Conservation (phyloP, 2,329 filamentous ascomycete genomes). For the Didymella arachidicola region DNA sequence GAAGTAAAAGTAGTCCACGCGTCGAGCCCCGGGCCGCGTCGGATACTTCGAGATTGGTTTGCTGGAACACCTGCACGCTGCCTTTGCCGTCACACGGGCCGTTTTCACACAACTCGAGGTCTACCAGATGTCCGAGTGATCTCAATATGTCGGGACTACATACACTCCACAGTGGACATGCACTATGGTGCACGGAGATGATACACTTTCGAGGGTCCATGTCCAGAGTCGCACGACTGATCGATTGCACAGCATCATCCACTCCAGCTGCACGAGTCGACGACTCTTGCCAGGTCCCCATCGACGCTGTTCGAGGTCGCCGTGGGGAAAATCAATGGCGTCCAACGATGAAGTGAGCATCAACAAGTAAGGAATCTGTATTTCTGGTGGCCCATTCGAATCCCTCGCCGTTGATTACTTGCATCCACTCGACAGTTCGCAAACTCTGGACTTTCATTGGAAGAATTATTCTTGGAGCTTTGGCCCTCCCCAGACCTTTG, state of each 20-base stretch:
- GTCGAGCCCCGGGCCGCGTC: neutral
- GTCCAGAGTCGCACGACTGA: neutral
- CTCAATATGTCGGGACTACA: neutral
- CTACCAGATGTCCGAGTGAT: neutral
- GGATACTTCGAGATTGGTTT: neutral
- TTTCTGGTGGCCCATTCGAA: neutral
- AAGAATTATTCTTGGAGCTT: neutral
- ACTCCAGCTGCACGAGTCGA: neutral
- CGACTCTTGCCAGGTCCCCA: neutral
- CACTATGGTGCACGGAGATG: neutral
- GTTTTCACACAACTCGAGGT: neutral
- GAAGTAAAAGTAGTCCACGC: neutral
- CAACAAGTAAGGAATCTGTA: neutral
- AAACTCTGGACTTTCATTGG: neutral
- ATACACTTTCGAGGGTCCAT: neutral
- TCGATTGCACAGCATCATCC: neutral
- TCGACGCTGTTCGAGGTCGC: neutral
- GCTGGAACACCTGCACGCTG: neutral
- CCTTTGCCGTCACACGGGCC: neutral
- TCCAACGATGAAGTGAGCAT: neutral
- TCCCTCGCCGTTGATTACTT: neutral
- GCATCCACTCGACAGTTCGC: neutral
- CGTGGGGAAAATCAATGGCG: neutral
- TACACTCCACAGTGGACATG: too few species aligned
- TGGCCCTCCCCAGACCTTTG: neutral